Percentiles rank a stretch among this genome's conserved stretches.
These are phyloP conservation scores for Tricharina praecox DNA, from an alignment of 495 filamentous ascomycete genomes.

Conservation along the genomic window DNA sequence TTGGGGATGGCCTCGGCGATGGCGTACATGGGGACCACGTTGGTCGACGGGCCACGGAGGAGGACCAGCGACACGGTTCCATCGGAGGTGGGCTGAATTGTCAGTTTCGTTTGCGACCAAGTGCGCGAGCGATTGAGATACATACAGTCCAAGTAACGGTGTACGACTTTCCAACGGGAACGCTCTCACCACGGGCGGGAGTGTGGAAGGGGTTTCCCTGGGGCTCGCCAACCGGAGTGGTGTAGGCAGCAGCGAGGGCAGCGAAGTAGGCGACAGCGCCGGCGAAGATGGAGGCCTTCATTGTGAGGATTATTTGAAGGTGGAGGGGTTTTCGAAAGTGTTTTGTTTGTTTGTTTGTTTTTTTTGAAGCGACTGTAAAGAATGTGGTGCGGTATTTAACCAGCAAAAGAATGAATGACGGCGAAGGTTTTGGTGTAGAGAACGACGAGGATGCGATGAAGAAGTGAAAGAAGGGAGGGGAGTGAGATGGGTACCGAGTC, in stretches of 20 bases:
- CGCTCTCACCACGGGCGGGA: slow-evolving; percentile 37
- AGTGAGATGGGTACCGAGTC: no score
- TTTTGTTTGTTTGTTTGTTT: no score
- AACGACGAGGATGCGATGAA: no score
- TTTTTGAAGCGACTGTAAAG: no score
- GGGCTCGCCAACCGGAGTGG: slow-evolving; percentile 25
- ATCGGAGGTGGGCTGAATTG: slow-evolving; percentile 29
- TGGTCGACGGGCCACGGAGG: slow-evolving; percentile 41
- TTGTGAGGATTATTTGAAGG: slow-evolving; percentile 28
- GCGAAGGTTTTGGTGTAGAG: no score
- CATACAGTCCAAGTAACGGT: slow-evolving; percentile 42
- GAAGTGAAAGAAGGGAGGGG: no score
- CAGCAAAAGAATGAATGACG: no score
- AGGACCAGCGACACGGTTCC: slow-evolving; percentile 43
- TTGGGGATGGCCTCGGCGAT: slow-evolving; percentile 42
- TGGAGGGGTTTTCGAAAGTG: no score
- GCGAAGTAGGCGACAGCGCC: slow-evolving; percentile 33
- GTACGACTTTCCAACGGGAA: slow-evolving; percentile 40
- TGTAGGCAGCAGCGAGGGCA: slow-evolving; percentile 38
- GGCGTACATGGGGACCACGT: slow-evolving; percentile 38
- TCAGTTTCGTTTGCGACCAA: background rate
- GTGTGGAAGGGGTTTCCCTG: slow-evolving; percentile 42
- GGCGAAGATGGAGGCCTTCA: slow-evolving; percentile 34
- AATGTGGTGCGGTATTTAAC: no score
- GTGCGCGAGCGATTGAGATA: background rate